These are phyloP conservation scores for Lasiodiplodia gonubiensis DNA, from an alignment of 2,329 filamentous ascomycete species.

Conservation along the genomic window DNA sequence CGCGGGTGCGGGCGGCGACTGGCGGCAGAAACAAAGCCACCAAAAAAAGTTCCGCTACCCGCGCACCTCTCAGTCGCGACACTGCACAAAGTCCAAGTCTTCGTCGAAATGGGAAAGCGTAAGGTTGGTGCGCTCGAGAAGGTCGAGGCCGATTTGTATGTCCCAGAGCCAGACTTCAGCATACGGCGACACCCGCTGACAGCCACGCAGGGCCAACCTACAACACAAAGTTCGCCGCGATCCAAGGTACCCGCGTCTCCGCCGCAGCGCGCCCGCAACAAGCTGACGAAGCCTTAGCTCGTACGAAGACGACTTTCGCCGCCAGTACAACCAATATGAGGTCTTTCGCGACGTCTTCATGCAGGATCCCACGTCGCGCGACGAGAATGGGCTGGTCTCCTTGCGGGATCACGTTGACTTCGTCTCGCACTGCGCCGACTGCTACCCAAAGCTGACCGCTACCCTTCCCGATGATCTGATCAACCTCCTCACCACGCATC, in stretches of 20 bases:
- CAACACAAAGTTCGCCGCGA: conserved; percentile 92
- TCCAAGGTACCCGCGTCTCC: conserved; percentile 65
- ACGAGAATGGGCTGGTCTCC: conserved; percentile 78
- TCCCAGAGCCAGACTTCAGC: background rate
- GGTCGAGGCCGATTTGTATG: conserved; percentile 83
- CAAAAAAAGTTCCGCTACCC: conserved; percentile 14
- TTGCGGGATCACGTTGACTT: conserved; percentile 93
- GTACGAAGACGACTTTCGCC: conserved; percentile 86
- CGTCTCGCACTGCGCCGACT: conserved; percentile 90
- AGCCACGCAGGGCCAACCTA: conserved; percentile 68
- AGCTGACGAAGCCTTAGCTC: conserved; percentile 59
- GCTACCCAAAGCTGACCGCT: conserved; percentile 81
- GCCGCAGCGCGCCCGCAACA: background rate
- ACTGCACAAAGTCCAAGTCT: background rate
- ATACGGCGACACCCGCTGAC: background rate
- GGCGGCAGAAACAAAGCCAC: conserved; percentile 3
- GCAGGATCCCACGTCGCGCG: conserved; percentile 77
- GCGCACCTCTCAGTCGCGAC: background rate
- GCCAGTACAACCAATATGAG: conserved; percentile 90
- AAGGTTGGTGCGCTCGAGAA: conserved; percentile 94
- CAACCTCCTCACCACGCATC: conserved; percentile 79
- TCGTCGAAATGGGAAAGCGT: conserved; percentile 73
- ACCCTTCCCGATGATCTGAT: conserved; percentile 82
- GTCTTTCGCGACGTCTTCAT: conserved; percentile 91
- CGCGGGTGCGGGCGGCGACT: conserved; percentile 3